These are phyloP conservation scores for Phoenix dactylifera DNA, from an alignment of 176 grass and related monocot species.

Conservation along the genomic window DNA sequence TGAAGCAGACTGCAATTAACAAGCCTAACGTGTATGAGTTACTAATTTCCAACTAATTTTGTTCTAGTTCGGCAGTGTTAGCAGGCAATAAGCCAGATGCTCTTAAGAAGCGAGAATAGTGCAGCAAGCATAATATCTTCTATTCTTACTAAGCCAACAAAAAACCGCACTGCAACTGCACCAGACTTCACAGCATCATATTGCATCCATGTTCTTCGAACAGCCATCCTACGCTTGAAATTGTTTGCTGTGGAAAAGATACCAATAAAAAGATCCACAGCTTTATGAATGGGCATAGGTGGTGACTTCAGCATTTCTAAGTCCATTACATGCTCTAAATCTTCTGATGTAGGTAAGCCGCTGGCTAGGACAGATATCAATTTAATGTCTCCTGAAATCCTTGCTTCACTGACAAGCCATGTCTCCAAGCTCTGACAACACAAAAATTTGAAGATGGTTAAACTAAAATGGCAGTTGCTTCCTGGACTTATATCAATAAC, in stretches of 20 bases:
- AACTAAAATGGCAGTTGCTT: conserved; percentile 1
- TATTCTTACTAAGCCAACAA: conserved; percentile 95
- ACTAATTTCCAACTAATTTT: no score
- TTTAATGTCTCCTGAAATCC: conserved; percentile 83
- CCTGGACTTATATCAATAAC: not conserved
- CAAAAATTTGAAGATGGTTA: conserved; percentile 2
- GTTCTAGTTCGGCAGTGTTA: no score
- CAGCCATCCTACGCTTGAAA: conserved; percentile 95
- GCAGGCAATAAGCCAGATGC: not conserved
- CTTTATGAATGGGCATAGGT: conserved; percentile 49
- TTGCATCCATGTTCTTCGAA: conserved; percentile 99
- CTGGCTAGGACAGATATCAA: conserved; percentile 89
- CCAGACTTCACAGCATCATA: conserved; percentile 77
- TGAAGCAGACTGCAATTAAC: no score
- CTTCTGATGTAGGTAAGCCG: conserved; percentile 89
- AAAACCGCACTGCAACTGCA: conserved; percentile 68
- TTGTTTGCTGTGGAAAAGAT: conserved; percentile 97
- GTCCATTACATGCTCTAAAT: conserved; percentile 85
- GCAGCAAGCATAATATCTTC: not conserved
- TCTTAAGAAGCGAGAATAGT: not conserved
- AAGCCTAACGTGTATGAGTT: no score
- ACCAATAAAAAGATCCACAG: conserved; percentile 71
- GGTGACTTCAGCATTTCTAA: conserved; percentile 65
- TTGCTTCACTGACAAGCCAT: conserved; percentile 87
- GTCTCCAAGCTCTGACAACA: conserved; percentile 74